phyloP scores from a whole-genome alignment of 129 eudicot species.

The Artemisia argyi region DNA sequence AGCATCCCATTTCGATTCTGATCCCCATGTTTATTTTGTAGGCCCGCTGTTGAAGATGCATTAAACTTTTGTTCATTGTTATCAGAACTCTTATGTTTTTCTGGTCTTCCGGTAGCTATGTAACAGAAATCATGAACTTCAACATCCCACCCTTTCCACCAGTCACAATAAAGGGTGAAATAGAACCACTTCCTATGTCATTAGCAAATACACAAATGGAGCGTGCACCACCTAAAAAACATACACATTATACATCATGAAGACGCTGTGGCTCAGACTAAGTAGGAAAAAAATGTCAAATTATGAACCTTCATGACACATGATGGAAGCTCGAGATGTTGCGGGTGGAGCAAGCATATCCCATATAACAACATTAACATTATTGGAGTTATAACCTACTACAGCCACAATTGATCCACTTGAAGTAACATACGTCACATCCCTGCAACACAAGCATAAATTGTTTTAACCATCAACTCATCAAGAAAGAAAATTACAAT shows the following conservation, averaged over 20 bases:
- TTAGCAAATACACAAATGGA: conserved; percentile 86
- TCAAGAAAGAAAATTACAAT: background rate
- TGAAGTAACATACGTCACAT: conserved; percentile 79
- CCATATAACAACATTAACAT: conserved; percentile 93
- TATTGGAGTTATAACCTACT: conserved; percentile 83
- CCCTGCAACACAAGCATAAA: conserved; percentile 50
- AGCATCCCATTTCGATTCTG: conserved; percentile 97
- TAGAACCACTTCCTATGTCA: conserved; percentile 86
- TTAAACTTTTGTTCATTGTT: conserved; percentile 49
- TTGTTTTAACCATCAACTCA: background rate
- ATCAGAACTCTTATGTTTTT: conserved; percentile 58
- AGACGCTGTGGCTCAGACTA: background rate
- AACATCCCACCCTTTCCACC: conserved; percentile 98
- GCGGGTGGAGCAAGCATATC: conserved; percentile 97
- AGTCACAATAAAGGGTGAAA: conserved; percentile 89
- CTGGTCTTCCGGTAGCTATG: conserved; percentile 89
- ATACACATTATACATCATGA: background rate
- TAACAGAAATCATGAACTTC: conserved; percentile 99
- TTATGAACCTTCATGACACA: conserved; percentile 96
- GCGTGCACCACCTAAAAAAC: conserved; percentile 74
- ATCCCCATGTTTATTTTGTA: conserved; percentile 78
- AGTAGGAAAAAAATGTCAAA: background rate
- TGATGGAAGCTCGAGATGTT: conserved; percentile 92
- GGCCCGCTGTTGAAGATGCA: conserved; percentile 61
- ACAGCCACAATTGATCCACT: conserved; percentile 98